Conservation (phyloP, 371 early-diverging fungal genomes). For the Mortierella sp. region DNA sequence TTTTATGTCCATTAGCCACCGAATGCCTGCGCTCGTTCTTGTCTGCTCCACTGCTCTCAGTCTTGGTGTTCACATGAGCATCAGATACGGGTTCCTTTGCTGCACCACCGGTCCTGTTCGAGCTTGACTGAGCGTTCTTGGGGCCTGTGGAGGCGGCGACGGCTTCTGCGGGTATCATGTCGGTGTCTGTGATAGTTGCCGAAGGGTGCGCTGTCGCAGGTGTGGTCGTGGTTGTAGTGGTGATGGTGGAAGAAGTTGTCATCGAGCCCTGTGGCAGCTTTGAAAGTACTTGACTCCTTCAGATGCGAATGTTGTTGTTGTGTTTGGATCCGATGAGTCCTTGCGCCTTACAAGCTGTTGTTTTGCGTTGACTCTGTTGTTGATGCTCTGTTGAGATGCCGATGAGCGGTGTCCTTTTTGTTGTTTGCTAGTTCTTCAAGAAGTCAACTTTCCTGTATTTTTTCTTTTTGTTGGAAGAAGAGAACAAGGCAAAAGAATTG, state of each 20-base stretch:
- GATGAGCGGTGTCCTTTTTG: not conserved
- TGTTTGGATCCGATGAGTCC: not conserved
- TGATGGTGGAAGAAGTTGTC: constrained; percentile 17
- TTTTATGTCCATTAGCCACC: constrained; percentile 1
- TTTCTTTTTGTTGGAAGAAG: too few relatives aligned
- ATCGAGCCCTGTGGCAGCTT: constrained; percentile 7
- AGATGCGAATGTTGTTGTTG: not conserved
- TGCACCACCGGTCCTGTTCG: not conserved
- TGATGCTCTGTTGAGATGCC: too few relatives aligned
- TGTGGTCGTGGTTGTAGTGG: constrained; percentile 10
- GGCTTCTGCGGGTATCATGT: constrained; percentile 31
- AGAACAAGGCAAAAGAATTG: not conserved
- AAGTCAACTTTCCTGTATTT: not conserved
- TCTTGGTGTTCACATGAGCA: not conserved
- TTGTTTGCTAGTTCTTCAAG: not conserved
- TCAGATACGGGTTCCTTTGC: not conserved
- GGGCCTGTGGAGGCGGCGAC: not conserved
- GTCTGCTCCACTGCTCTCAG: not conserved
- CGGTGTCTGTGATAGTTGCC: constrained; percentile 12
- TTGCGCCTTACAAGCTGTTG: too few relatives aligned
- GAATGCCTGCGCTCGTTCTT: not conserved
- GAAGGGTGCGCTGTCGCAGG: constrained; percentile 10
- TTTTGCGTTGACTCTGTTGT: too few relatives aligned
- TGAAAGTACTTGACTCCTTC: too few relatives aligned
- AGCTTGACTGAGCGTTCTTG: not conserved